A percentile compares a stretch with the other conserved stretches of the same genome.
These are phyloP conservation scores for Arctostaphylos glauca DNA, from an alignment of 148 eudicot genomes.

Conservation along the genomic window DNA sequence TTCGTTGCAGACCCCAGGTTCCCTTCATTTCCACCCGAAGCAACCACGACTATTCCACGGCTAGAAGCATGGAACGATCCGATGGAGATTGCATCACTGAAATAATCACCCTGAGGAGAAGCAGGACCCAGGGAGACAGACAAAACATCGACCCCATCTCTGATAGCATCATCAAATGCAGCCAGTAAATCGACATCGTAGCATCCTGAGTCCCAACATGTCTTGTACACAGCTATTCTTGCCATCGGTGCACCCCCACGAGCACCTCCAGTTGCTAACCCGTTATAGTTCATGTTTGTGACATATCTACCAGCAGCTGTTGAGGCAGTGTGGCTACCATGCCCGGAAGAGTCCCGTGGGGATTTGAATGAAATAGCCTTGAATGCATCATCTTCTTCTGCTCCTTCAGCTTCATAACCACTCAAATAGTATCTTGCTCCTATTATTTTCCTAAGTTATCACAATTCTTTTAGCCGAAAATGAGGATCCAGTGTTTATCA, in stretches of 20 bases:
- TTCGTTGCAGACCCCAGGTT: conserved; percentile 43
- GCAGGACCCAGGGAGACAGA: conserved; percentile 48
- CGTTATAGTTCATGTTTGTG: conserved; percentile 44
- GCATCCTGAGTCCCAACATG: conserved; percentile 54
- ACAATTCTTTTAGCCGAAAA: not conserved
- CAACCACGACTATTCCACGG: conserved; percentile 42
- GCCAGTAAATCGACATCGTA: conserved; percentile 54
- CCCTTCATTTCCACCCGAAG: conserved; percentile 50
- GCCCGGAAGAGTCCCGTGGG: conserved; percentile 49
- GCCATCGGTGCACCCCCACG: conserved; percentile 63
- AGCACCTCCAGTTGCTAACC: conserved; percentile 44
- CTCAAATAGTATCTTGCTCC: conserved; percentile 48
- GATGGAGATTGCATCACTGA: conserved; percentile 49
- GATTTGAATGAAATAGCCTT: conserved; percentile 35
- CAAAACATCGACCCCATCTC: conserved; percentile 47
- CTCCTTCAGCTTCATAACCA: conserved; percentile 48
- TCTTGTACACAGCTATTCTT: conserved; percentile 52
- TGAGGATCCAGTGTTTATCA: not conserved
- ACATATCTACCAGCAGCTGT: conserved; percentile 54
- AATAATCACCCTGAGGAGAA: conserved; percentile 50
- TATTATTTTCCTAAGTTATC: conserved; percentile 36
- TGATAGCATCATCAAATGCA: conserved; percentile 56
- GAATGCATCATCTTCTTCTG: conserved; percentile 35
- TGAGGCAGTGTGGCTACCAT: conserved; percentile 57
- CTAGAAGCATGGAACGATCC: conserved; percentile 53